Conservation (phyloP, 805 yeast species). For the Ogataea allantospora region DNA sequence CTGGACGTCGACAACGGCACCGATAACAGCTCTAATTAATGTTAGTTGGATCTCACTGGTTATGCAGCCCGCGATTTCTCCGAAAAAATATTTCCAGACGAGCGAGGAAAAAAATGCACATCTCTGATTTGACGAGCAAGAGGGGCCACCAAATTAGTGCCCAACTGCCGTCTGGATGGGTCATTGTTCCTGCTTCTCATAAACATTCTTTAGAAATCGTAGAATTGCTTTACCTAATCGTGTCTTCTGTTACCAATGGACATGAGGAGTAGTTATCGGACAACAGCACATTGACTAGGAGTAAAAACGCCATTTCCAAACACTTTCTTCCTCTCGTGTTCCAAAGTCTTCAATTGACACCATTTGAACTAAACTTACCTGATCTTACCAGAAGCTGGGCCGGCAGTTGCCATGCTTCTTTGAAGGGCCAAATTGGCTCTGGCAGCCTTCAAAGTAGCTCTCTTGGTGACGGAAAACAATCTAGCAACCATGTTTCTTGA, state of each 20-base stretch:
- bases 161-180: not conserved
- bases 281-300: not conserved
- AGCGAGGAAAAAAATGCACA: slow-evolving; percentile 17
- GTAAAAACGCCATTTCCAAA: not conserved
- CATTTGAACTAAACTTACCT: slow-evolving; percentile 55
- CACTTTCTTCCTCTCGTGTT: not conserved
- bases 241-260: not conserved
- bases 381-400: slow-evolving; percentile 78
- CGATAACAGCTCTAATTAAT: slow-evolving; percentile 80
- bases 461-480: slow-evolving; percentile 64
- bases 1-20: slow-evolving; percentile 99
- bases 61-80: slow-evolving; percentile 21
- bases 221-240: slow-evolving; percentile 7
- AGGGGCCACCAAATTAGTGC: not conserved
- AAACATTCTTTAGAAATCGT: not conserved
- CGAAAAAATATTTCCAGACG: slow-evolving; percentile 18
- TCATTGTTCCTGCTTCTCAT: not conserved
- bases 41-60: slow-evolving; percentile 25
- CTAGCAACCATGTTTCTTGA: slow-evolving; percentile 43
- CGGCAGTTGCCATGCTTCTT: slow-evolving; percentile 78
- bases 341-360: slow-evolving; percentile 7
- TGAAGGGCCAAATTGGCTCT: slow-evolving; percentile 74
- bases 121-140: slow-evolving; percentile 22
- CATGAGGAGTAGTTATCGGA: slow-evolving; percentile 2
- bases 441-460: slow-evolving; percentile 86